Evolutionary conservation across 192 early-diverging fungal species (phyloP).

Genomic region (Backusella sp.): DNA sequence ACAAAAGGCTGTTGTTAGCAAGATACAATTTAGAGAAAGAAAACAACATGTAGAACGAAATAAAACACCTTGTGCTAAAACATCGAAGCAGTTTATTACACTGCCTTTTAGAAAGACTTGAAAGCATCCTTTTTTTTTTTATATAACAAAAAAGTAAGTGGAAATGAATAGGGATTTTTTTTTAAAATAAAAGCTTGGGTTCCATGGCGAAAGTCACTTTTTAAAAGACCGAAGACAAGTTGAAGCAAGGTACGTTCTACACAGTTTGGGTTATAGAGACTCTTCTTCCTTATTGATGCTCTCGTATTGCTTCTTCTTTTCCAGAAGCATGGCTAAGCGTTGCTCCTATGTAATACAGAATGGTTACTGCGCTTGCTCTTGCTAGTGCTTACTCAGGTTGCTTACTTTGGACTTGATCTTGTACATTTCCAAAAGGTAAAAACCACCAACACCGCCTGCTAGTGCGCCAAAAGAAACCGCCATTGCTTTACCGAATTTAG

Average conservation of each 20-base stretch:
- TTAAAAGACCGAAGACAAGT: background rate
- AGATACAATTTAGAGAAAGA: background rate
- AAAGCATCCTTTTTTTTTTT: background rate
- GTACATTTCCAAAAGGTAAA: conserved; percentile 37
- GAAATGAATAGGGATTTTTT: background rate
- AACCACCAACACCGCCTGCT: conserved; percentile 38
- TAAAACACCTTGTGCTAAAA: background rate
- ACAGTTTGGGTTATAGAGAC: background rate
- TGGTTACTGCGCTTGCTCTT: background rate
- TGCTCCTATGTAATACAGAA: conserved; percentile 18
- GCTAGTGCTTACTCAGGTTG: background rate
- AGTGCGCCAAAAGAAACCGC: conserved; percentile 36
- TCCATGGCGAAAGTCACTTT: background rate
- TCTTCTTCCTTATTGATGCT: conserved; percentile 11
- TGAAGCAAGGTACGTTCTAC: background rate
- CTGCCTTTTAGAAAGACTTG: background rate
- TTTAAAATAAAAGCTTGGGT: background rate
- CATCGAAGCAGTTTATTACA: background rate
- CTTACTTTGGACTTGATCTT: conserved; percentile 38
- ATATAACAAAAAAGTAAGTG: background rate
- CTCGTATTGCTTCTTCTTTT: conserved; percentile 18
- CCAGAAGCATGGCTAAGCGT: conserved; percentile 26
- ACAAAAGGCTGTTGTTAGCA: background rate
- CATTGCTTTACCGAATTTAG: conserved; percentile 24
- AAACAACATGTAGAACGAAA: background rate